Conservation (phyloP, 345 rosid species). For the Camelina neglecta region DNA sequence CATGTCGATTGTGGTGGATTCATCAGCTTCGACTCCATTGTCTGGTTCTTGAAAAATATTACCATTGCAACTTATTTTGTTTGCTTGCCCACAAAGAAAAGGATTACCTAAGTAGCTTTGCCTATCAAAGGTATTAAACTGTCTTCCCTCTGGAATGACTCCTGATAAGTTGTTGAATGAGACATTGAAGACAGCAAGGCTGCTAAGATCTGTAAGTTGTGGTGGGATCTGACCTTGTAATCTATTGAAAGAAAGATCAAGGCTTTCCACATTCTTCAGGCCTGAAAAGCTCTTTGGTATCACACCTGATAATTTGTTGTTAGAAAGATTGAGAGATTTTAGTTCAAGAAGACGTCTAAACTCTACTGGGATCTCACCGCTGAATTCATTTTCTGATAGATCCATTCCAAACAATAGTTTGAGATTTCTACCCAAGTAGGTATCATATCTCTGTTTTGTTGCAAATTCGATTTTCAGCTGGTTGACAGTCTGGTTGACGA, state of each 20-base stretch:
- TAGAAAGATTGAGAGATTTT: constrained; percentile 41
- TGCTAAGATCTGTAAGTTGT: not conserved
- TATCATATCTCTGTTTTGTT: constrained; percentile 13
- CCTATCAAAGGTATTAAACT: not conserved
- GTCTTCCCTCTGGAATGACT: not conserved
- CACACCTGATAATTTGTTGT: constrained; percentile 37
- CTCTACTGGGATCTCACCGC: constrained; percentile 42
- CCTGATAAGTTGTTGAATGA: constrained; percentile 24
- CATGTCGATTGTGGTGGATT: not conserved
- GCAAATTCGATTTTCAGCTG: not conserved
- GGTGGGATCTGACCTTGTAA: not conserved
- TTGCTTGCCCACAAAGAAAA: not conserved
- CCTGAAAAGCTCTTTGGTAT: constrained; percentile 45
- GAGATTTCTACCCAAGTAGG: not conserved
- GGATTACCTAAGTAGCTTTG: not conserved
- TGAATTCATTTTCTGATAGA: constrained; percentile 44
- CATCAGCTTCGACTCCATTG: not conserved
- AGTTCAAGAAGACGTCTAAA: constrained; percentile 33
- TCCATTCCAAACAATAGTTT: constrained; percentile 38
- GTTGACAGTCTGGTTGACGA: not conserved
- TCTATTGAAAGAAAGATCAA: constrained; percentile 46
- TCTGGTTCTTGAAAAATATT: not conserved
- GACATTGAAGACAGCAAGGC: not conserved
- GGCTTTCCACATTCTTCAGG: constrained; percentile 41
- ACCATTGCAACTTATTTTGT: not conserved